Base-by-base conservation (phyloP, 208 protist genomes). In the Crithidia mellificae region DNA sequence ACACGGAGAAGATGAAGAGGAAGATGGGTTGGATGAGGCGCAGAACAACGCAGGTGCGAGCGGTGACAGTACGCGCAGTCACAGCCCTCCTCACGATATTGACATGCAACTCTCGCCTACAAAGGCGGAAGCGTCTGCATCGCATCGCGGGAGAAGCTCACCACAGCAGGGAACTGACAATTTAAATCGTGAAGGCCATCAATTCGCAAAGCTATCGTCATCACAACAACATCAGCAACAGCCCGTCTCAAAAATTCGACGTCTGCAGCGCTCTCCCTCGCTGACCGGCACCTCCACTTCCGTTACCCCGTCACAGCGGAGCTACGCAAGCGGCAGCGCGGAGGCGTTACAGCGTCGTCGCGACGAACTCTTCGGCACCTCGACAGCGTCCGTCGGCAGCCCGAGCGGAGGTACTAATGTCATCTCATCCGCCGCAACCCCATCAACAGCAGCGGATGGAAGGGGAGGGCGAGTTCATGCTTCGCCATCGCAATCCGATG, bases 271-370 rank as follows among this genome's bases (percentile, higher is more conserved):
- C 2, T 76, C 70, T 17, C 63, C 72, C 17, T 74, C 69, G 50
- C 44, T 65, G 19, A 70, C 63, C 22, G 54, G 55, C 4, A 65
- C 68, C 17, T 67, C 72, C 24, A 19, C 62, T 17, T 79, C 58
- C 41, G 19, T 61, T 51, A 51, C 73, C 1, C 66, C 47, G 11
- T 80, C 76, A 19, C 70, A 58, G 25, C 46, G 71, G 49, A 79
- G 63, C 52, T 83, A 68, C 53, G 65, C 74, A 7, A 76, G 76
- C 52, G 79, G 79, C 66, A 82, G 68, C 47, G 70, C 77, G 0
- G 81, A 86, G 44, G 81, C 85, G 2, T 78, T 91, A 19, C 71
- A 71, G 24, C 68, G 63, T 14, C 76, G 88, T n/a, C 85, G 88
- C 2, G 72, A 79, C 29, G 80, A 78, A 17, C 75, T 91, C 34